Conservation (phyloP, 371 early-diverging fungal species). For the Encephalitozoon hellem region DNA sequence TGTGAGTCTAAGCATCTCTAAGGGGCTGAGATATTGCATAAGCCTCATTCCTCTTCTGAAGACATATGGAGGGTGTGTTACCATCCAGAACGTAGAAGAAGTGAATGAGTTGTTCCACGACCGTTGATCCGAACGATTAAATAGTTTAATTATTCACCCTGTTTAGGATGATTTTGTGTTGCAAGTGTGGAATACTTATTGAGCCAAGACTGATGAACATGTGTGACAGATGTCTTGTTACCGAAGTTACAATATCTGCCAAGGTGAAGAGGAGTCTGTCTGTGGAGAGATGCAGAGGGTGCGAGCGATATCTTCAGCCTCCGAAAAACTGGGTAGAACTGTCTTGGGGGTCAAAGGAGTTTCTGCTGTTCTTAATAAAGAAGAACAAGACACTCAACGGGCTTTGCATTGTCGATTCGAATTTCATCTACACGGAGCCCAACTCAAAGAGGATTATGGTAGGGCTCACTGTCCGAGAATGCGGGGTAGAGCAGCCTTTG, state of each 20-base stretch:
- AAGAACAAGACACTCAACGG: slow-evolving; percentile 65
- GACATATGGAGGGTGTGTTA: neutral
- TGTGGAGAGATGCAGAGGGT: slow-evolving; percentile 82
- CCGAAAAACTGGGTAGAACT: slow-evolving; percentile 79
- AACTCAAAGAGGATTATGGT: slow-evolving; percentile 84
- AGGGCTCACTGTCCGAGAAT: slow-evolving; percentile 64
- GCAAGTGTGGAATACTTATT: slow-evolving; percentile 86
- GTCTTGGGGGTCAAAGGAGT: slow-evolving; percentile 78
- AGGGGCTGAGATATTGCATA: slow-evolving; percentile 19
- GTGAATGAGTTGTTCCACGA: slow-evolving; percentile 19
- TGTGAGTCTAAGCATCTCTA: neutral
- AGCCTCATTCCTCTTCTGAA: slow-evolving; percentile 28
- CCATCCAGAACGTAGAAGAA: slow-evolving; percentile 10
- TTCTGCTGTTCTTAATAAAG: slow-evolving; percentile 82
- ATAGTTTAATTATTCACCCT: slow-evolving; percentile 13
- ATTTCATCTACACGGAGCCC: slow-evolving; percentile 96
- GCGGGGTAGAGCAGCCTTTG: slow-evolving; percentile 67
- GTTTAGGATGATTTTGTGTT: slow-evolving; percentile 67
- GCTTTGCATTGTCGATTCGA: slow-evolving; percentile 85
- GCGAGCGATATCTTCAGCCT: slow-evolving; percentile 89
- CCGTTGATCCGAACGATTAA: neutral
- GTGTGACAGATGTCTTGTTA: slow-evolving; percentile 91
- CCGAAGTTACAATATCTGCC: slow-evolving; percentile 64
- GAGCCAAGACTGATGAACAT: slow-evolving; percentile 89
- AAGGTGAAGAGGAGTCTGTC: slow-evolving; percentile 76